phyloP scores from a whole-genome alignment of 257 asterid species.

The Solanum tacnaense region DNA sequence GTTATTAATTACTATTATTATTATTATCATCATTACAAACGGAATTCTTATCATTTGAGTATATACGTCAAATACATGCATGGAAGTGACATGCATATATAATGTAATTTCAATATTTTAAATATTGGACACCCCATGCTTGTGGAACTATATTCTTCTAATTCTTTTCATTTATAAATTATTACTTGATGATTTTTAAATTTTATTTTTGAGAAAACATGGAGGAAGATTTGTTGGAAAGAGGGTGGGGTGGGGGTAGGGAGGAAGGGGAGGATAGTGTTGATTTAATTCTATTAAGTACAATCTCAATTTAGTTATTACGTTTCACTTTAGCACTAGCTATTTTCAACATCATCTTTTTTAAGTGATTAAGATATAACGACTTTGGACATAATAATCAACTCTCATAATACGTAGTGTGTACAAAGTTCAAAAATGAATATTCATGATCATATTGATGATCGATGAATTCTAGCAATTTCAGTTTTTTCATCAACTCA shows the following conservation, averaged over 20 bases:
- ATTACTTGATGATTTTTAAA: neutral
- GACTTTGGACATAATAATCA: no score
- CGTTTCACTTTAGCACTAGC: no score
- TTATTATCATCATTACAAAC: neutral
- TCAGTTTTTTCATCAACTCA: neutral
- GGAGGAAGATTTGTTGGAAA: neutral
- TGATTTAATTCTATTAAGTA: no score
- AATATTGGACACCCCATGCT: neutral
- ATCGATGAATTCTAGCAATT: rapidly evolving
- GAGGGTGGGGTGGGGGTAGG: no score
- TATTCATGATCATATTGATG: neutral
- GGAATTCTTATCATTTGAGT: neutral
- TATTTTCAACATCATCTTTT: no score
- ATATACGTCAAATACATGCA: neutral
- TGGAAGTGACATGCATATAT: neutral
- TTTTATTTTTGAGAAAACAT: neutral
- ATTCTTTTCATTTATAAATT: neutral
- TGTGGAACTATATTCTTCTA: neutral
- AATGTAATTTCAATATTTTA: neutral
- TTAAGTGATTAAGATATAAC: rapidly evolving
- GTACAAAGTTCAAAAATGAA: neutral
- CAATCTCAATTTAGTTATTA: no score
- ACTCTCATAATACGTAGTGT: no score
- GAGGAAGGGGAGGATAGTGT: no score
- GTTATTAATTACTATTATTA: neutral